Conservation (phyloP, 305 asterid species). For the Fraxinus floribunda region DNA sequence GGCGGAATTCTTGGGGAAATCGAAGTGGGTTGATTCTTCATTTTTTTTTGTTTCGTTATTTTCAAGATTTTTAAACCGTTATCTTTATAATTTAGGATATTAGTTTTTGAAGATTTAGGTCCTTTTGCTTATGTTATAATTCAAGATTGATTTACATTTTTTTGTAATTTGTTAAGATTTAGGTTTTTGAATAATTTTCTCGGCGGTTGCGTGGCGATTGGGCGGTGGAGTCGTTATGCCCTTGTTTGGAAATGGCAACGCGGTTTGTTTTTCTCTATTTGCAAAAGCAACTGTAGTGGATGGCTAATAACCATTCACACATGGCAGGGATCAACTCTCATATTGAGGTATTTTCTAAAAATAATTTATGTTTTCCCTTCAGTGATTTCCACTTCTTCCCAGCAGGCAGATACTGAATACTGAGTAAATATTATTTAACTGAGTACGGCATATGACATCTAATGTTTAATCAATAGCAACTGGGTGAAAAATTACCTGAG, state of each 20-base stretch:
- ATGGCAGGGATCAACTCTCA: conserved; percentile 32
- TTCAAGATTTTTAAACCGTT: conserved; percentile 3
- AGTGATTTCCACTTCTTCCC: background rate
- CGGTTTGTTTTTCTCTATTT: conserved; percentile 18
- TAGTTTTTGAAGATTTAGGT: background rate
- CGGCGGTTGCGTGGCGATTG: background rate
- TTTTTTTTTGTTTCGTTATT: conserved; percentile 4
- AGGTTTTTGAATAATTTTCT: conserved; percentile 1
- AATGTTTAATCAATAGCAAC: no score
- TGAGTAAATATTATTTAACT: no score
- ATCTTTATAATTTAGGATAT: background rate
- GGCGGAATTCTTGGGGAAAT: conserved; percentile 12
- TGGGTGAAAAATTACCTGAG: no score
- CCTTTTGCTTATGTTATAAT: background rate
- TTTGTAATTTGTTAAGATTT: conserved; percentile 9
- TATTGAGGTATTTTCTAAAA: conserved; percentile 36
- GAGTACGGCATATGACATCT: no score
- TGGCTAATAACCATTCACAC: conserved; percentile 32
- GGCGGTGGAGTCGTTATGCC: conserved; percentile 31
- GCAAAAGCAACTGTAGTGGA: conserved; percentile 25
- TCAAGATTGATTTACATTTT: background rate
- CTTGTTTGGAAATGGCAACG: conserved; percentile 34
- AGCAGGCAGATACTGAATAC: background rate
- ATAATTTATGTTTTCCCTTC: background rate
- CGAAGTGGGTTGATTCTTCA: background rate